These are phyloP conservation scores for Nephromyces sp. DNA, from an alignment of 169 alveolate species.

Conservation along the genomic window DNA sequence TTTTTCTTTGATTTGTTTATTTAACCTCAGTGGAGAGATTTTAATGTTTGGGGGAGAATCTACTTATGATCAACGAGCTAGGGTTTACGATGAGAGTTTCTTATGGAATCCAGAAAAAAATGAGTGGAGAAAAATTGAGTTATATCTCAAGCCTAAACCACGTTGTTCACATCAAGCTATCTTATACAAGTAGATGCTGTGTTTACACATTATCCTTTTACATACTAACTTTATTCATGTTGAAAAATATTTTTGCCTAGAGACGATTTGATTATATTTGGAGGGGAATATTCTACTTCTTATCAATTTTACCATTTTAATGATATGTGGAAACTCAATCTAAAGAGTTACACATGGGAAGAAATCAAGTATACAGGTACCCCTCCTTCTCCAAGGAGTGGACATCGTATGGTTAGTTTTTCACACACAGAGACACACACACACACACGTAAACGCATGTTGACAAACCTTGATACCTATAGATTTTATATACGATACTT, in stretches of 20 bases:
- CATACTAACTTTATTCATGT: neutral
- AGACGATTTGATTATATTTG: constrained; percentile 69
- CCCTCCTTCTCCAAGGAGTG: constrained; percentile 76
- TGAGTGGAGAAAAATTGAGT: constrained; percentile 64
- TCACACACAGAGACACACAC: no score
- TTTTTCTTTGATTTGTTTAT: neutral
- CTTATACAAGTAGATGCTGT: constrained; percentile 43
- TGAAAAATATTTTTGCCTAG: constrained; percentile 28
- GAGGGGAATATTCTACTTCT: constrained; percentile 77
- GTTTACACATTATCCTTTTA: neutral
- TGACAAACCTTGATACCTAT: no score
- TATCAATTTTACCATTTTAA: constrained; percentile 73
- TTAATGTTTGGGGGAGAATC: constrained; percentile 80
- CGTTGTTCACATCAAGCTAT: constrained; percentile 81
- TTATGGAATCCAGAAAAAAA: constrained; percentile 59
- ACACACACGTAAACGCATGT: no score
- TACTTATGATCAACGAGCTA: constrained; percentile 64
- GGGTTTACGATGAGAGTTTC: constrained; percentile 64
- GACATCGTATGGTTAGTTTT: constrained; percentile 76
- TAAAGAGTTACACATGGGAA: constrained; percentile 53
- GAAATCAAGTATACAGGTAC: constrained; percentile 54
- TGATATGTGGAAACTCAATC: constrained; percentile 67
- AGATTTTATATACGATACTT: no score
- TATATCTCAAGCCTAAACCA: constrained; percentile 64
- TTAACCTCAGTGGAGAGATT: constrained; percentile 44